phyloP scores from a whole-genome alignment of 2,329 filamentous ascomycete species.

The Didymella pomorum region DNA sequence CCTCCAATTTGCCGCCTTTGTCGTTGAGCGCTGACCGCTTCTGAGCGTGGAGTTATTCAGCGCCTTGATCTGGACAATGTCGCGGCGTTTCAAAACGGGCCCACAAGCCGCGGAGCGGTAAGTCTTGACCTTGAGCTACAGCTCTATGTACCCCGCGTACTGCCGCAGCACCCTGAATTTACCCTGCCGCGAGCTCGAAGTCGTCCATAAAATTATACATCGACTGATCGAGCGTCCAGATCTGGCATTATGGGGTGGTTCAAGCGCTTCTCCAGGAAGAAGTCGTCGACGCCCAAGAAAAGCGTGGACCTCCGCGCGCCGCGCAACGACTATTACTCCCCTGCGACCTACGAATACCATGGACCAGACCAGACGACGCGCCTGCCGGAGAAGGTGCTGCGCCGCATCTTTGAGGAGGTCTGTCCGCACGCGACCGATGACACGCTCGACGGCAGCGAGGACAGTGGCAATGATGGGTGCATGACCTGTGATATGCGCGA shows the following conservation, averaged over 20 bases:
- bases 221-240: constrained; percentile 30
- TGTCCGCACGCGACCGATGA: constrained; percentile 81
- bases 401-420: constrained; percentile 79
- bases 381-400: constrained; percentile 74
- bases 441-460: constrained; percentile 79
- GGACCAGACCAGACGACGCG: constrained; percentile 55
- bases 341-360: constrained; percentile 39
- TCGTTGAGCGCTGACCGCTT: neutral
- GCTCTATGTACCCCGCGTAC: constrained; percentile 24
- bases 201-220: constrained; percentile 18
- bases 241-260: constrained; percentile 58
- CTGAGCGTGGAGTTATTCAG: constrained; percentile 6
- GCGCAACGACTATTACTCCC: constrained; percentile 43
- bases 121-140: constrained; percentile 7
- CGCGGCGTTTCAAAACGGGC: constrained; percentile 21
- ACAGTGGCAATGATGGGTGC: constrained; percentile 79
- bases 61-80: constrained; percentile 20
- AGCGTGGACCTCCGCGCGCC: constrained; percentile 35
- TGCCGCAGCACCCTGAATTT: constrained; percentile 24
- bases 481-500: constrained; percentile 95
- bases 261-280: constrained; percentile 58
- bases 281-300: constrained; percentile 46
- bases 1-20: constrained; percentile 10
- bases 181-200: constrained; percentile 22
- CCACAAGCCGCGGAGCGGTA: constrained; percentile 20